Evolutionary conservation across 345 rosid species (phyloP).

Genomic region (Chamaenerion angustifolium): DNA sequence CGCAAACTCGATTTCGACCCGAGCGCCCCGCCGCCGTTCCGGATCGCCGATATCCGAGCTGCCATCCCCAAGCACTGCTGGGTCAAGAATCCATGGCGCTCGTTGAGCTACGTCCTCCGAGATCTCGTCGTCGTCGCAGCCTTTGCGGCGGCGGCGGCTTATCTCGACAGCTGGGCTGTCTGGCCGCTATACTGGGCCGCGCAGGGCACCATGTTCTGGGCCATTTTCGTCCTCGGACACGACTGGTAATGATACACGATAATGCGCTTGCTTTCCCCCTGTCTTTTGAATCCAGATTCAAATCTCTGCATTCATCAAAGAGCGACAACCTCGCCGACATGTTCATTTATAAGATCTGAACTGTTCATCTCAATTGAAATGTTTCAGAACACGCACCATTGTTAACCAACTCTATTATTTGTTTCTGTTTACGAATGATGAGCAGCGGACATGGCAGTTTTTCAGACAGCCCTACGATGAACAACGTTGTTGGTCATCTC

Average conservation of each 20-base stretch:
- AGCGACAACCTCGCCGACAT: too few relatives aligned
- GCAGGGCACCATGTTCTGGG: conserved; percentile 99
- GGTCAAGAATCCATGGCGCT: conserved; percentile 77
- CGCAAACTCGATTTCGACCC: conserved; percentile 13
- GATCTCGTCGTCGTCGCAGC: conserved; percentile 57
- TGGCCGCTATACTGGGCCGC: conserved; percentile 93
- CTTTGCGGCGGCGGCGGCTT: conserved; percentile 68
- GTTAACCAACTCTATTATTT: too few relatives aligned
- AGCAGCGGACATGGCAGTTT: conserved; percentile 92
- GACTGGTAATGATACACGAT: conserved; percentile 75
- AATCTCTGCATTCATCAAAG: too few relatives aligned
- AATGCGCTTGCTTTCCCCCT: conserved; percentile 9
- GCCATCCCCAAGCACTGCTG: conserved; percentile 90
- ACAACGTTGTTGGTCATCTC: conserved; percentile 71
- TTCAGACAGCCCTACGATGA: conserved; percentile 51
- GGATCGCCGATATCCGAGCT: conserved; percentile 53
- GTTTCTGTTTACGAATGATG: conserved; percentile 2
- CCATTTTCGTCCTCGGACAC: conserved; percentile 91
- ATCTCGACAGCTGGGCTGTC: conserved; percentile 48
- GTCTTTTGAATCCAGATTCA: neutral
- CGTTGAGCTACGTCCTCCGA: conserved; percentile 65
- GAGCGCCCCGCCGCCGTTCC: conserved; percentile 53
- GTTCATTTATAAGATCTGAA: too few relatives aligned
- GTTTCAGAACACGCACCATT: too few relatives aligned
- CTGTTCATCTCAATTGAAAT: too few relatives aligned